These are phyloP conservation scores for Wallacemonas sp. DNA, from an alignment of 208 protist genomes.

Conservation along the genomic window DNA sequence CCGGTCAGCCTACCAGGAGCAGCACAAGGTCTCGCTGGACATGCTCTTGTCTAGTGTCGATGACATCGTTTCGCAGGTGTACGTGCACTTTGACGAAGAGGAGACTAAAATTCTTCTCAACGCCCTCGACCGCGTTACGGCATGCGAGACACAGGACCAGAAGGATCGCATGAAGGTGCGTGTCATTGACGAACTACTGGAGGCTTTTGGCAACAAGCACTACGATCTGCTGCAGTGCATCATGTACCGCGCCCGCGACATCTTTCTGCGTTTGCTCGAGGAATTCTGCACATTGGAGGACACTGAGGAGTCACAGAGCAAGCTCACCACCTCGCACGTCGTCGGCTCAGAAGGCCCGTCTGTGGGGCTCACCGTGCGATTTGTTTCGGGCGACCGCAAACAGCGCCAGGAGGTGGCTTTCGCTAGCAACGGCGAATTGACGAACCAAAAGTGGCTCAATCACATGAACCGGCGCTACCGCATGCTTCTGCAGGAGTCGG, in stretches of 20 bases:
- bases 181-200: conserved; percentile 73
- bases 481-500: conserved; percentile 77
- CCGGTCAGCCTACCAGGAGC: conserved; percentile 56
- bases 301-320: conserved; percentile 28
- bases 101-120: conserved; percentile 89
- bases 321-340: conserved; percentile 12
- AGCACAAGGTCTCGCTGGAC: conserved; percentile 76
- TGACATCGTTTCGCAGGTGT: conserved; percentile 89
- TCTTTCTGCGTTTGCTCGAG: conserved; percentile 83
- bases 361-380: conserved; percentile 58
- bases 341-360: conserved; percentile 5
- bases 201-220: conserved; percentile 77
- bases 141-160: conserved; percentile 64
- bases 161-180: conserved; percentile 59
- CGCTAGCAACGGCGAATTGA: conserved; percentile 46
- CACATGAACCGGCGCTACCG: conserved; percentile 89
- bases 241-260: conserved; percentile 76
- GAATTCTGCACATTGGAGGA: conserved; percentile 89
- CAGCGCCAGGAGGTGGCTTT: conserved; percentile 35
- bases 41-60: conserved; percentile 82
- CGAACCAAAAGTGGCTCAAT: conserved; percentile 72
- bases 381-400: conserved; percentile 54
- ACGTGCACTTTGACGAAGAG: conserved; percentile 87
- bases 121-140: conserved; percentile 77
- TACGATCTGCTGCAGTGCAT: conserved; percentile 85